Evolutionary conservation across 2,329 filamentous ascomycete species (phyloP).

Genomic region (Periconia digitata): DNA sequence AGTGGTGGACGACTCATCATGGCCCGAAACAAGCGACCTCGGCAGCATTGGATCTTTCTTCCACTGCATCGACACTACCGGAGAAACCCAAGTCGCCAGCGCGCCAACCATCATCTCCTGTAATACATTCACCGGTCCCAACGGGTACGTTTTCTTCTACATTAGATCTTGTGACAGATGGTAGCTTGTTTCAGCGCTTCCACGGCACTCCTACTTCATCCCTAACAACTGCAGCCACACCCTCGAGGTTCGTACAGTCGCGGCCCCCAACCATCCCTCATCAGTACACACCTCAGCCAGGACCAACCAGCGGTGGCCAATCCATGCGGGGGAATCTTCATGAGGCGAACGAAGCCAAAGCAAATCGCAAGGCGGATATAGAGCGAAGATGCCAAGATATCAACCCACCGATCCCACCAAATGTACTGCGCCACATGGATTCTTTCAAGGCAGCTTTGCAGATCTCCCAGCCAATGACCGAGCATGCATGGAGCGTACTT

Average conservation of each 20-base stretch:
- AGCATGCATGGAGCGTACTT: conserved; percentile 69
- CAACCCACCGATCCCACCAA: conserved; percentile 64
- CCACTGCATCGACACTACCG: conserved; percentile 20
- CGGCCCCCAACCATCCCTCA: conserved; percentile 38
- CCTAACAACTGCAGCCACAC: conserved; percentile 35
- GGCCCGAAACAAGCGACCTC: conserved; percentile 9
- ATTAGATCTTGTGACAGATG: conserved; percentile 16
- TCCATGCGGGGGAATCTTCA: conserved; percentile 58
- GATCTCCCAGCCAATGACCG: conserved; percentile 67
- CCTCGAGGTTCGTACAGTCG: conserved; percentile 29
- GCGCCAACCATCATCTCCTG: conserved; percentile 27
- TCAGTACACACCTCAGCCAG: conserved; percentile 34
- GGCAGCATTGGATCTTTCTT: conserved; percentile 14
- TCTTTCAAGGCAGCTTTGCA: conserved; percentile 74
- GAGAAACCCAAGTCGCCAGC: conserved; percentile 27
- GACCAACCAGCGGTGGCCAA: conserved; percentile 22
- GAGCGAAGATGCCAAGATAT: conserved; percentile 68
- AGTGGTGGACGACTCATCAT: conserved; percentile 24
- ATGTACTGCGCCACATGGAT: conserved; percentile 68
- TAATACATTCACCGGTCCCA: conserved; percentile 37
- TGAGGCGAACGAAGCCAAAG: conserved; percentile 66
- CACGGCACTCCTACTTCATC: conserved; percentile 23
- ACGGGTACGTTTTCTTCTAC: conserved; percentile 35
- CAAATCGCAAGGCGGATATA: conserved; percentile 67
- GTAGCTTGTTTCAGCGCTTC: conserved; percentile 17